These are phyloP conservation scores for Cyberlindnera veronae DNA, from an alignment of 805 yeast species.

Conservation along the genomic window DNA sequence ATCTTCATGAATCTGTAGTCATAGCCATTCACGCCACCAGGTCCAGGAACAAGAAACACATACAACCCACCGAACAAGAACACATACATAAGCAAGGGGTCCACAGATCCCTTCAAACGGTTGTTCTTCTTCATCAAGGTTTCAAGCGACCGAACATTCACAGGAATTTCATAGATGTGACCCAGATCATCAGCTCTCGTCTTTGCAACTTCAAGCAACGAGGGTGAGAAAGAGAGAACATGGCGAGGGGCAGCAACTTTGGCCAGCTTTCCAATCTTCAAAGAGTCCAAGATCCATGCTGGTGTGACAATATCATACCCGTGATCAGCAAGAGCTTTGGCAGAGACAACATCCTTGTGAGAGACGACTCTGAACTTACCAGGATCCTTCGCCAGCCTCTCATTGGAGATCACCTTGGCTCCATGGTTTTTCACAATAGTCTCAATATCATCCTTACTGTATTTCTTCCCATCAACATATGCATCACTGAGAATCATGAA, in stretches of 20 bases:
- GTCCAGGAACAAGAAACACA: constrained; percentile 31
- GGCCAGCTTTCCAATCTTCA: constrained; percentile 38
- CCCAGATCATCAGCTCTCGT: constrained; percentile 55
- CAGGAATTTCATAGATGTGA: constrained; percentile 49
- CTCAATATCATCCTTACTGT: constrained; percentile 35
- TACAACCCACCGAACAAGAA: constrained; percentile 35
- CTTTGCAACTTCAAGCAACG: constrained; percentile 24
- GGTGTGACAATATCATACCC: constrained; percentile 66
- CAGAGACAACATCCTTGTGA: constrained; percentile 37
- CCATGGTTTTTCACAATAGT: constrained; percentile 44
- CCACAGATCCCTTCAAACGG: constrained; percentile 13
- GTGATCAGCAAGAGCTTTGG: constrained; percentile 33
- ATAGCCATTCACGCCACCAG: constrained; percentile 6
- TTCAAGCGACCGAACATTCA: constrained; percentile 7
- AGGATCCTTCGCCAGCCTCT: constrained; percentile 20
- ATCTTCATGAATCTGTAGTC: constrained; percentile 10
- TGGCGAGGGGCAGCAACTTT: constrained; percentile 63
- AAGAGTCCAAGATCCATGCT: constrained; percentile 70
- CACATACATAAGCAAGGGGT: constrained; percentile 11
- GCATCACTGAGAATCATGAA: constrained; percentile 57
- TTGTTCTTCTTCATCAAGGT: constrained; percentile 11
- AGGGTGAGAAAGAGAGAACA: constrained; percentile 40
- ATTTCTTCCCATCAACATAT: constrained; percentile 23
- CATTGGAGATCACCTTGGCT: constrained; percentile 40
- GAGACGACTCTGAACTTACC: constrained; percentile 33